phyloP scores from a whole-genome alignment of 2,329 filamentous ascomycete species.

The Rugonectria rugulosa region DNA sequence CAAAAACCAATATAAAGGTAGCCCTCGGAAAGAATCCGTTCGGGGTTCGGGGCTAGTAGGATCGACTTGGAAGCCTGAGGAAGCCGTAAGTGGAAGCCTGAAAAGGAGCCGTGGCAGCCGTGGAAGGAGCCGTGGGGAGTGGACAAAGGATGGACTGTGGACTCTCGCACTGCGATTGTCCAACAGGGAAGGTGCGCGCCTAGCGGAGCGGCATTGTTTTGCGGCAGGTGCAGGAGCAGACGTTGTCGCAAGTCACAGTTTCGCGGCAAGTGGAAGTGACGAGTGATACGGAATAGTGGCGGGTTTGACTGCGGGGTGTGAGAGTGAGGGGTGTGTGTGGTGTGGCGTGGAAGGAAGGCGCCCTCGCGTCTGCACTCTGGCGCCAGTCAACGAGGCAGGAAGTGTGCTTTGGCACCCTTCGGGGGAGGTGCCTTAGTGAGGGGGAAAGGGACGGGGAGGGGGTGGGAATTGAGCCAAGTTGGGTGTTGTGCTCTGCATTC shows the following conservation, averaged over 20 bases:
- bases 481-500: constrained; percentile 2
- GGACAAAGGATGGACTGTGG: constrained; percentile 15
- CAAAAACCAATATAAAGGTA: constrained; percentile 37
- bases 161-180: no score
- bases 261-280: neutral
- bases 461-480: constrained; percentile 1
- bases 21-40: constrained; percentile 25
- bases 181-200: constrained; percentile 24
- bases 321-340: constrained; percentile 1
- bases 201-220: constrained; percentile 7
- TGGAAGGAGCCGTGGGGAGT: constrained; percentile 33
- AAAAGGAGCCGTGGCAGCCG: constrained; percentile 21
- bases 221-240: neutral
- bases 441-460: constrained; percentile 9
- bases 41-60: constrained; percentile 16
- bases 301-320: constrained; percentile 3
- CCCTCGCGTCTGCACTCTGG: no score
- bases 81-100: constrained; percentile 18
- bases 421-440: constrained; percentile 11
- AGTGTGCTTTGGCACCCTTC: no score
- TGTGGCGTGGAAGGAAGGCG: neutral
- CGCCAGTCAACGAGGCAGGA: no score
- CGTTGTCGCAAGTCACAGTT: no score
- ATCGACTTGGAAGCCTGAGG: constrained; percentile 12
- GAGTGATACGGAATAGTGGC: neutral